Evolutionary conservation across 495 filamentous ascomycete species (phyloP).

Genomic region (Sphaerosporella brunnea): DNA sequence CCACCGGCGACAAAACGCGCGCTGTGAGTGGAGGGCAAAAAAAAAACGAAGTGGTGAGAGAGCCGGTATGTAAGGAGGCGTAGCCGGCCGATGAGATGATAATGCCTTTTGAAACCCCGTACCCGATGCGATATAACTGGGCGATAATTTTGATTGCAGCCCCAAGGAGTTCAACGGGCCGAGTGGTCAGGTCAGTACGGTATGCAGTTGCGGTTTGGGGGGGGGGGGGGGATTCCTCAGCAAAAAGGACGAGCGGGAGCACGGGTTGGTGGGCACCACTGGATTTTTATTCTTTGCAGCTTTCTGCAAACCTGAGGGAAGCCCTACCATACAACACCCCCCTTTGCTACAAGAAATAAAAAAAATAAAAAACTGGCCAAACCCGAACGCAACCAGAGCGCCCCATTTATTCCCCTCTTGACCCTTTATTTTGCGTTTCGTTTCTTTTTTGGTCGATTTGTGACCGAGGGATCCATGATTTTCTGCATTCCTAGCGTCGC

Average conservation of each 20-base stretch:
- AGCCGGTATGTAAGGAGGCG: not conserved
- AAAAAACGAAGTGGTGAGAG: not conserved
- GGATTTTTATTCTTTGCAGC: constrained; percentile 8
- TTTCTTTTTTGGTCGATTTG: no score
- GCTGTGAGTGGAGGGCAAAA: not conserved
- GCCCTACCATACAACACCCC: constrained; percentile 5
- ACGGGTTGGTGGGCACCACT: not conserved
- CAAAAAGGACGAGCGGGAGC: not conserved
- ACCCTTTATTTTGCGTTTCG: no score
- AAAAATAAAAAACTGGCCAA: not conserved
- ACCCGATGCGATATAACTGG: not conserved
- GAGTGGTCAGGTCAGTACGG: not conserved
- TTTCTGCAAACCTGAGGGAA: not conserved
- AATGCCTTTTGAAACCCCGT: not conserved
- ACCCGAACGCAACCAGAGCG: no score
- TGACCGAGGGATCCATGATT: no score
- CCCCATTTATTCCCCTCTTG: no score
- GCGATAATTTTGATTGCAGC: not conserved
- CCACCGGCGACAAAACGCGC: constrained; percentile 3
- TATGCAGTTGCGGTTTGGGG: not conserved
- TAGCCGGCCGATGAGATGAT: constrained; percentile 1
- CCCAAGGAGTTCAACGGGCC: not conserved
- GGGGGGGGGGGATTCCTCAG: not conserved
- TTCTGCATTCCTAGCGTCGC: no score
- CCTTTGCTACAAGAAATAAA: not conserved